These are phyloP conservation scores for Boletus sensibilis DNA, from an alignment of 768 basidiomycete genomes.

Conservation along the genomic window DNA sequence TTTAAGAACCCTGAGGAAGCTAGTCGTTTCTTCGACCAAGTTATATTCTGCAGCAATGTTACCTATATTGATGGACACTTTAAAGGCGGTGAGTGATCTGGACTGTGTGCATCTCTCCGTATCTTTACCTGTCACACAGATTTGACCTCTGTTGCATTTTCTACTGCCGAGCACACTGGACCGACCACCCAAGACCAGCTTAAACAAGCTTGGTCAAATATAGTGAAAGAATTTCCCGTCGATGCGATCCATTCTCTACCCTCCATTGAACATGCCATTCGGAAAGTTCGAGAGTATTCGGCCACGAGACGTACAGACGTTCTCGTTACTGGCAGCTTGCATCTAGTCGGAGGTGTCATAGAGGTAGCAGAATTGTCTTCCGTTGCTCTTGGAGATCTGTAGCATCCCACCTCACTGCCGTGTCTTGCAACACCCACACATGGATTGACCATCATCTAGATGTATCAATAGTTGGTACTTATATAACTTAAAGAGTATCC, in stretches of 20 bases:
- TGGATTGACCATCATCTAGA: constrained; percentile 2
- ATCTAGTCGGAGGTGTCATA: constrained; percentile 90
- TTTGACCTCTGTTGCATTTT: constrained; percentile 66
- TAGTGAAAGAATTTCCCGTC: constrained; percentile 59
- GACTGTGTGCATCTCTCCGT: neutral
- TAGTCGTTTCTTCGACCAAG: constrained; percentile 68
- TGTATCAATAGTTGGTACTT: constrained; percentile 4
- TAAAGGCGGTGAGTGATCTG: constrained; percentile 72
- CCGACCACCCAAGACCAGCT: constrained; percentile 78
- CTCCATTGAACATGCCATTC: constrained; percentile 88
- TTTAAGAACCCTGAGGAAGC: constrained; percentile 39
- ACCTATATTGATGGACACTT: constrained; percentile 88
- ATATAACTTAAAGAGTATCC: constrained; percentile 14
- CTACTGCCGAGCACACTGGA: constrained; percentile 57
- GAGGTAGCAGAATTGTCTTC: constrained; percentile 86
- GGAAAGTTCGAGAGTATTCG: constrained; percentile 50
- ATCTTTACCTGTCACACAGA: constrained; percentile 46
- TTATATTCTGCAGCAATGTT: constrained; percentile 95
- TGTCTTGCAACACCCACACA: neutral
- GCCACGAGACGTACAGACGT: constrained; percentile 46
- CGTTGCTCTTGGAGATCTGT: constrained; percentile 51
- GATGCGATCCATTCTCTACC: constrained; percentile 74
- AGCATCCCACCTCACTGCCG: neutral
- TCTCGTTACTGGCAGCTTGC: constrained; percentile 90
- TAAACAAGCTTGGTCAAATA: constrained; percentile 65